Evolutionary conservation across 108 stramenopile species (phyloP).

Genomic region (Nitzschia palea): DNA sequence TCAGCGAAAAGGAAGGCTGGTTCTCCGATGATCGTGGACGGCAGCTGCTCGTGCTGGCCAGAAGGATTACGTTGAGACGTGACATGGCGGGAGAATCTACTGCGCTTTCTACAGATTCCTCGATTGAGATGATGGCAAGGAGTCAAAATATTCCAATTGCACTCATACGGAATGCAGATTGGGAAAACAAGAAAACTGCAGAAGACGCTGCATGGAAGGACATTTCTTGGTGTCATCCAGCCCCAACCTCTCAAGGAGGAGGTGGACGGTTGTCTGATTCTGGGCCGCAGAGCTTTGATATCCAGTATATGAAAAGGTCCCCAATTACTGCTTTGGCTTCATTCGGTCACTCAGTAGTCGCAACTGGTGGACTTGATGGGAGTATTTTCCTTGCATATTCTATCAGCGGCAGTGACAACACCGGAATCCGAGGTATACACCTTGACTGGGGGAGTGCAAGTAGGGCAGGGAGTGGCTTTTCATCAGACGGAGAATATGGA

Average conservation of each 20-base stretch:
- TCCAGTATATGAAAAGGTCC: constrained; percentile 53
- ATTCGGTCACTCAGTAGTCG: constrained; percentile 73
- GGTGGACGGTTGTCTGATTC: not conserved
- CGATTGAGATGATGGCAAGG: constrained; percentile 41
- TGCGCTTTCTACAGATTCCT: constrained; percentile 31
- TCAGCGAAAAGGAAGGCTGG: constrained; percentile 69
- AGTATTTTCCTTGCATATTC: constrained; percentile 81
- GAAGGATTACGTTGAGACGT: constrained; percentile 67
- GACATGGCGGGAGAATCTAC: constrained; percentile 62
- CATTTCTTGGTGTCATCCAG: constrained; percentile 72
- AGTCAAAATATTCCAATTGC: too few relatives aligned
- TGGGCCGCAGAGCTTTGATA: not conserved
- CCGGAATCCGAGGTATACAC: constrained; percentile 58
- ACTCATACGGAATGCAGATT: too few relatives aligned
- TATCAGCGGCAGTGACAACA: constrained; percentile 16
- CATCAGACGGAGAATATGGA: constrained; percentile 62
- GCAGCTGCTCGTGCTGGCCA: constrained; percentile 69
- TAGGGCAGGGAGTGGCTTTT: constrained; percentile 32
- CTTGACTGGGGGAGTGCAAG: constrained; percentile 82
- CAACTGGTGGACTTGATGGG: constrained; percentile 83
- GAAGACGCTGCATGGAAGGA: constrained; percentile 43
- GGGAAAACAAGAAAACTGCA: too few relatives aligned
- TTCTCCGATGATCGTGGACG: constrained; percentile 73
- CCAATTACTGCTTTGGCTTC: constrained; percentile 77
- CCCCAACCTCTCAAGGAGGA: constrained; percentile 20